These are phyloP conservation scores for Pythium periplocum DNA, from an alignment of 352 stramenopile genomes.

Conservation along the genomic window DNA sequence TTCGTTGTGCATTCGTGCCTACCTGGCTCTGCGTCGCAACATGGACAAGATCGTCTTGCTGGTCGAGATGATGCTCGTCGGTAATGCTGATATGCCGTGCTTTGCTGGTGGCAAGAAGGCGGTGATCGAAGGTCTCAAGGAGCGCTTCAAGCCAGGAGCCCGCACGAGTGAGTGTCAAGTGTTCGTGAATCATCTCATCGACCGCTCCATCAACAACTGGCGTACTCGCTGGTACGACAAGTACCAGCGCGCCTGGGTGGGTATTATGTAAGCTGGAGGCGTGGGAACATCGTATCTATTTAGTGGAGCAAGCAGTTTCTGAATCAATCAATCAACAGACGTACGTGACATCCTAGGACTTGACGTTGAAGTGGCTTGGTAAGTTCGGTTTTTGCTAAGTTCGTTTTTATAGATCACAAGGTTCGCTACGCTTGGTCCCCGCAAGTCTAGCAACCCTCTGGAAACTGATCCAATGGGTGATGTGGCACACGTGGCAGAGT, in stretches of 20 bases:
- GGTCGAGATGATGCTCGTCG: slow-evolving; percentile 94
- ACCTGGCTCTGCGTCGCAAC: slow-evolving; percentile 91
- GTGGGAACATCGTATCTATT: too few species aligned
- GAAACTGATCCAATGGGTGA: too few species aligned
- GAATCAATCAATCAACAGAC: too few species aligned
- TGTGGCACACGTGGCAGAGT: too few species aligned
- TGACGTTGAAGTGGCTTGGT: too few species aligned
- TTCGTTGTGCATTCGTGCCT: slow-evolving; percentile 94
- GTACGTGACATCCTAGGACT: too few species aligned
- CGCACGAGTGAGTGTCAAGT: slow-evolving; percentile 78
- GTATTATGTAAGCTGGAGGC: slow-evolving; percentile 55
- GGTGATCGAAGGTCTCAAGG: slow-evolving; percentile 70
- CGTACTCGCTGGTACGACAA: slow-evolving; percentile 89
- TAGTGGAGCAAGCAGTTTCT: too few species aligned
- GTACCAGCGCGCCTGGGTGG: slow-evolving; percentile 85
- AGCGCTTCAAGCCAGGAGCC: slow-evolving; percentile 71
- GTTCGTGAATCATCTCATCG: slow-evolving; percentile 84
- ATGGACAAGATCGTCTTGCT: slow-evolving; percentile 94
- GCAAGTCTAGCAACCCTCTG: too few species aligned
- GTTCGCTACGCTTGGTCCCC: too few species aligned
- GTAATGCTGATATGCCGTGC: slow-evolving; percentile 80
- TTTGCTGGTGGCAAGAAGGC: slow-evolving; percentile 79
- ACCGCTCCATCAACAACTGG: slow-evolving; percentile 88
- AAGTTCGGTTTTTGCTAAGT: too few species aligned
- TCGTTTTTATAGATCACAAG: too few species aligned